phyloP scores from a whole-genome alignment of 129 eudicot genomes.

The Helichrysum umbraculigerum region DNA sequence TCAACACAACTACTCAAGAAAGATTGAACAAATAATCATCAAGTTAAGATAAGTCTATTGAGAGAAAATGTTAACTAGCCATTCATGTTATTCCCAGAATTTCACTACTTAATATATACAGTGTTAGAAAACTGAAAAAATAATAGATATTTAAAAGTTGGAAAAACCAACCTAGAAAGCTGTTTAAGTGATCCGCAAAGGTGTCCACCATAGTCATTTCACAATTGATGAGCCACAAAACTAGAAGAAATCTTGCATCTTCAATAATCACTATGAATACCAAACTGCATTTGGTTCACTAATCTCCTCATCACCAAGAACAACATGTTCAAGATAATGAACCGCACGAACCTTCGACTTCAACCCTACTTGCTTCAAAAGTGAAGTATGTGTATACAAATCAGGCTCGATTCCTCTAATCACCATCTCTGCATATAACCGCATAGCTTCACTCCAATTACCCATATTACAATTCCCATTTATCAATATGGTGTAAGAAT shows the following conservation, averaged over 20 bases:
- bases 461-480: slow-evolving; percentile 50
- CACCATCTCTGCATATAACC: slow-evolving; percentile 58
- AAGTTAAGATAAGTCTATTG: background rate
- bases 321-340: slow-evolving; percentile 45
- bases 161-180: slow-evolving; percentile 23
- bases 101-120: background rate
- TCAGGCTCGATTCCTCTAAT: slow-evolving; percentile 62
- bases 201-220: slow-evolving; percentile 31
- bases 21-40: background rate
- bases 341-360: slow-evolving; percentile 39
- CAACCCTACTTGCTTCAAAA: slow-evolving; percentile 51
- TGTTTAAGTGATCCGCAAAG: slow-evolving; percentile 11
- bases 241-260: slow-evolving; percentile 14
- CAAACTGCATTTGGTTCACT: slow-evolving; percentile 31
- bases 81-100: background rate
- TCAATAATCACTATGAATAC: slow-evolving; percentile 23
- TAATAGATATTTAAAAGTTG: background rate
- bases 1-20: background rate
- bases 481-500: slow-evolving; percentile 60
- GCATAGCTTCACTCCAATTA: slow-evolving; percentile 56
- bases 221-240: slow-evolving; percentile 29
- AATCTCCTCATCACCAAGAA: slow-evolving; percentile 39
- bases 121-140: background rate
- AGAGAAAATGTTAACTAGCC: no score
- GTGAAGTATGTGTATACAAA: slow-evolving; percentile 56